phyloP scores from a whole-genome alignment of 306 rosid species.

The Dalbergia cultrata region DNA sequence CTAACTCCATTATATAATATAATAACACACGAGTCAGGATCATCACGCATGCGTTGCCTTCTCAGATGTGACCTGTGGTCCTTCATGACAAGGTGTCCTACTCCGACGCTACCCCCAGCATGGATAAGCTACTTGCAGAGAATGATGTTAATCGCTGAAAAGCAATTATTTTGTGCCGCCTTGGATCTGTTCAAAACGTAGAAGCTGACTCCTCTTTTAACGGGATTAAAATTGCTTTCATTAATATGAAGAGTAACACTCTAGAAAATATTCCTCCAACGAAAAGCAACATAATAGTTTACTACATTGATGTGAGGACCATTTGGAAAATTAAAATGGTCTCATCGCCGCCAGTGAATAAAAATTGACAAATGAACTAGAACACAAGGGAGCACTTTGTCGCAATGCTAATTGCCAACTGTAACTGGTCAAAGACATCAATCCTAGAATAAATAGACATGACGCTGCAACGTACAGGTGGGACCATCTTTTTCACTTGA shows the following conservation, averaged over 20 bases:
- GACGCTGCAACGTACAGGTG: neutral
- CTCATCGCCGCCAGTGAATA: neutral
- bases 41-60: neutral
- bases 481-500: neutral
- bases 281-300: conserved; percentile 2
- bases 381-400: neutral
- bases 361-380: neutral
- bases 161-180: neutral
- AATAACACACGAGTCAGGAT: neutral
- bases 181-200: neutral
- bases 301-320: neutral
- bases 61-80: neutral
- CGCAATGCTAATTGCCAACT: neutral
- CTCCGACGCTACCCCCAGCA: neutral
- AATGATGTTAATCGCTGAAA: conserved; percentile 31
- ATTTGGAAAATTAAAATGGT: neutral
- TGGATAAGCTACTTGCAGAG: conserved; percentile 40
- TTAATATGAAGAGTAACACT: neutral
- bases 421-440: neutral
- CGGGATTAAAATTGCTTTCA: neutral
- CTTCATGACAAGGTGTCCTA: neutral
- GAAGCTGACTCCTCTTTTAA: neutral
- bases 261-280: neutral
- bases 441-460: neutral
- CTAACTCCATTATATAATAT: too few relatives aligned